These are phyloP conservation scores for Prototheca cutis DNA, from an alignment of 163 green algal species.

Conservation along the genomic window DNA sequence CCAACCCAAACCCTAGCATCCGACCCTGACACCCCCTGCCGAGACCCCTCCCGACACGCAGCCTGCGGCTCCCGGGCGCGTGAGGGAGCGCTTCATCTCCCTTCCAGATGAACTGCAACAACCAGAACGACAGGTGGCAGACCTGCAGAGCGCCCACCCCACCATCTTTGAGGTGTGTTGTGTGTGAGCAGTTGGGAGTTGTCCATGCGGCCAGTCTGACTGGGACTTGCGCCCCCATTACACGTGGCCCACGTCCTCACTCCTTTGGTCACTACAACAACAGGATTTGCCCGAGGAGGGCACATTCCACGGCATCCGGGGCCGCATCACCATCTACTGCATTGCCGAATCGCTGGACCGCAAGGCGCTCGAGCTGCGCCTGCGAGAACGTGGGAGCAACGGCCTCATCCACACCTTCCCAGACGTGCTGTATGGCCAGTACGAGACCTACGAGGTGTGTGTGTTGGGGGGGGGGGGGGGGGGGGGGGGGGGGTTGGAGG, in stretches of 20 bases:
- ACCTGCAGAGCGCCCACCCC: conserved; percentile 4
- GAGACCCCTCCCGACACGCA: not conserved
- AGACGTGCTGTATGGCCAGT: conserved; percentile 40
- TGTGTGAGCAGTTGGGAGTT: not conserved
- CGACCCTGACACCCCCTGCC: not conserved
- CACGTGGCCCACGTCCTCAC: too few relatives aligned
- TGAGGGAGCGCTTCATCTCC: conserved; percentile 44
- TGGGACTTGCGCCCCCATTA: too few relatives aligned
- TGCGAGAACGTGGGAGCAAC: conserved; percentile 16
- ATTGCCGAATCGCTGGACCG: conserved; percentile 56
- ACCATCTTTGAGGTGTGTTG: conserved; percentile 31
- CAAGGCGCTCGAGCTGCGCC: conserved; percentile 28
- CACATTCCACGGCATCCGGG: conserved; percentile 9
- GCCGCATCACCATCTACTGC: conserved; percentile 64
- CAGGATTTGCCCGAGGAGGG: conserved; percentile 16
- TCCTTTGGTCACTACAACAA: too few relatives aligned
- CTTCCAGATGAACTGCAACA: conserved; percentile 40
- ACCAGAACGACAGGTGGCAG: not conserved
- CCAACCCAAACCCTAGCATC: too few relatives aligned
- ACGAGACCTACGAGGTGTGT: conserved; percentile 13
- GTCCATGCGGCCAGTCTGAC: too few relatives aligned
- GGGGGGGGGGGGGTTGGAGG: too few relatives aligned
- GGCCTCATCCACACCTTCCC: conserved; percentile 34
- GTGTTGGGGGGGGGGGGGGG: too few relatives aligned
- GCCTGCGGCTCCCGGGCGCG: conserved; percentile 11